Conservation (phyloP, 352 stramenopile species). For the Phytophthora crassamura region DNA sequence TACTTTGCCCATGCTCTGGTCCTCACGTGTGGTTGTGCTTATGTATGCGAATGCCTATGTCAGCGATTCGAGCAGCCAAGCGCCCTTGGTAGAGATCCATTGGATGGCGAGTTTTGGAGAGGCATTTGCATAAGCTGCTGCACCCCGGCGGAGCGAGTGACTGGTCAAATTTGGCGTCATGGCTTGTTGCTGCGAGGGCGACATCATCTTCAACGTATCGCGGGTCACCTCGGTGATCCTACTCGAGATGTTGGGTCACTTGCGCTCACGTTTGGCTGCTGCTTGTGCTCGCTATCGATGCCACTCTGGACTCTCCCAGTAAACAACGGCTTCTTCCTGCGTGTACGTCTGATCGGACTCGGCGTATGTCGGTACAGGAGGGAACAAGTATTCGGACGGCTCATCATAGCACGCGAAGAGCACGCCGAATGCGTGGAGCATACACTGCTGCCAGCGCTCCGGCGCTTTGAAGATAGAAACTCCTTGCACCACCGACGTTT, state of each 20-base stretch:
- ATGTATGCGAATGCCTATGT: conserved; percentile 37
- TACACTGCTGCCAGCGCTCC: conserved; percentile 1
- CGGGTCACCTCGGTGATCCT: conserved; percentile 13
- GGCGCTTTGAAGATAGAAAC: conserved; percentile 9
- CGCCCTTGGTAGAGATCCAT: conserved; percentile 24
- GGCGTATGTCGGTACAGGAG: neutral
- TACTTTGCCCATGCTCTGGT: conserved; percentile 22
- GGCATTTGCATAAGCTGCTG: conserved; percentile 15
- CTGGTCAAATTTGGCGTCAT: conserved; percentile 5
- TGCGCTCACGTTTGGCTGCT: conserved; percentile 3
- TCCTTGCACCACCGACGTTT: conserved; percentile 9
- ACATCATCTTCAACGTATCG: neutral
- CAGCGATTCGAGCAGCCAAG: conserved; percentile 23
- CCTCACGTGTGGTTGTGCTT: conserved; percentile 25
- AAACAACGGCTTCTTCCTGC: conserved; percentile 5
- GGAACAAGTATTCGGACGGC: conserved; percentile 1
- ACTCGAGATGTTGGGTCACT: conserved; percentile 5
- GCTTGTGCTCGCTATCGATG: neutral
- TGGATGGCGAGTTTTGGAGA: conserved; percentile 28
- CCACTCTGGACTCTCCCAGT: conserved; percentile 2
- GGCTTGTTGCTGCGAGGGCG: neutral
- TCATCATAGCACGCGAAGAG: conserved; percentile 3
- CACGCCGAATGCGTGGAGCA: conserved; percentile 4
- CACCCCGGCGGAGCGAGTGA: conserved; percentile 4
- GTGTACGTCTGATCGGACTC: neutral